A percentile compares a stretch with the other conserved stretches of the same genome.
phyloP scores from a whole-genome alignment of 176 grass and related monocot genomes.

The Guadua angustifolia region DNA sequence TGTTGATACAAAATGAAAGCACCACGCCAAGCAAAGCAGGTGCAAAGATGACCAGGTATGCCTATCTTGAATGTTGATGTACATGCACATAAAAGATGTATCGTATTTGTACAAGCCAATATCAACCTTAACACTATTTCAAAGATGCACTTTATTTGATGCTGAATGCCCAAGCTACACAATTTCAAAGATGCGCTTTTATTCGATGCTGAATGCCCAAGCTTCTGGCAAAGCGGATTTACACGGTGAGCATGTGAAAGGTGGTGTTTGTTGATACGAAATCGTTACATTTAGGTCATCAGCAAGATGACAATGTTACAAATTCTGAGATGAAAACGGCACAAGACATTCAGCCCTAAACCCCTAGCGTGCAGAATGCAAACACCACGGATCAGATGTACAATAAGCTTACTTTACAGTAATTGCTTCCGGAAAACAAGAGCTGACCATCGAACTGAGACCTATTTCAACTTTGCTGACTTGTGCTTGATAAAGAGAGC shows the following conservation, averaged over 20 bases:
- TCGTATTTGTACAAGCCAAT: neutral
- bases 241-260: neutral
- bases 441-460: conserved; percentile 47
- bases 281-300: conserved; percentile 41
- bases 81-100: neutral
- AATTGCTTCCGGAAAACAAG: neutral
- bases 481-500: conserved; percentile 79
- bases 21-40: too few relatives aligned
- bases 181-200: conserved; percentile 29
- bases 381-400: conserved; percentile 10
- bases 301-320: conserved; percentile 28
- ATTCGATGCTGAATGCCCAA: conserved; percentile 27
- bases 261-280: neutral
- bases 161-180: conserved; percentile 13
- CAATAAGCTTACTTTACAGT: conserved; percentile 35
- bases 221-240: conserved; percentile 23
- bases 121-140: neutral
- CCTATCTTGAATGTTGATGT: neutral
- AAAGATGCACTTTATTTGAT: conserved; percentile 32
- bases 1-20: too few relatives aligned
- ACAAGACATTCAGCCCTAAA: conserved; percentile 6
- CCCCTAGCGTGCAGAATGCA: conserved; percentile 3
- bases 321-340: conserved; percentile 14
- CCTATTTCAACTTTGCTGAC: conserved; percentile 69
- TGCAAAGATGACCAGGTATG: too few relatives aligned